Evolutionary conservation across 495 filamentous ascomycete genomes (phyloP).

Genomic region (Penicillium nucicola): DNA sequence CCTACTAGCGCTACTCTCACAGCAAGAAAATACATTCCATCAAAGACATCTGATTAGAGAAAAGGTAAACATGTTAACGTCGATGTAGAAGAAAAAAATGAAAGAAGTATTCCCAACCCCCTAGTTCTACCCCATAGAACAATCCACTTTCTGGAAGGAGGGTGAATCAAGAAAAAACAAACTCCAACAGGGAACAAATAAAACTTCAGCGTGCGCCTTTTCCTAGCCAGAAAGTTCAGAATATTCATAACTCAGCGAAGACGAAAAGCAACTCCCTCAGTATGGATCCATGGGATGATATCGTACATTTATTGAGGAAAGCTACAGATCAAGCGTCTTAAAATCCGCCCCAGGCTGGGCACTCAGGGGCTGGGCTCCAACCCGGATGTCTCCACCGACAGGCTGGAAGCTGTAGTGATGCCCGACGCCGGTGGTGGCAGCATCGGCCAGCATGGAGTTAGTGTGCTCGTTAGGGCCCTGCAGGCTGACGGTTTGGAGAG

Average conservation of each 20-base stretch:
- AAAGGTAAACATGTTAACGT: slow-evolving; percentile 24
- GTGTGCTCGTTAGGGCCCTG: slow-evolving; percentile 54
- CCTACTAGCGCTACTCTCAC: too few relatives aligned
- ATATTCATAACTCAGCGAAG: slow-evolving; percentile 28
- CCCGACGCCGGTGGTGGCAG: slow-evolving; percentile 41
- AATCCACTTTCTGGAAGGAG: slow-evolving; percentile 9
- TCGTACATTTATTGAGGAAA: slow-evolving; percentile 25
- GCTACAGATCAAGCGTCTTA: slow-evolving; percentile 48
- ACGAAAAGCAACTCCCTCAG: slow-evolving; percentile 1
- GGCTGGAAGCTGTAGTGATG: slow-evolving; percentile 63
- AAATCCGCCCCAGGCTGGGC: slow-evolving; percentile 52
- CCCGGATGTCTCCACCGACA: slow-evolving; percentile 35
- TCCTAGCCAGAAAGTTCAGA: slow-evolving; percentile 24
- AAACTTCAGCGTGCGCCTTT: slow-evolving; percentile 34
- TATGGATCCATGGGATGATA: slow-evolving; percentile 18
- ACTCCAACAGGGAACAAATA: slow-evolving; percentile 23
- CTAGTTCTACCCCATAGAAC: slow-evolving; percentile 12
- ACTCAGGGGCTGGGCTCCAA: slow-evolving; percentile 62
- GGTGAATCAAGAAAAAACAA: slow-evolving; percentile 14
- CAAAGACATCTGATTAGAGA: slow-evolving; percentile 23
- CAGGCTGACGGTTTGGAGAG: slow-evolving; percentile 58
- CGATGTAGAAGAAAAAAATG: slow-evolving; percentile 11
- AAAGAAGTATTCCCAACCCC: slow-evolving; percentile 5
- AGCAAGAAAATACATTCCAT: slow-evolving; percentile 13
- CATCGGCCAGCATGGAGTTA: slow-evolving; percentile 50